These are phyloP conservation scores for Volvariella volvacea DNA, from an alignment of 1,284 basidiomycete genomes.

Conservation along the genomic window DNA sequence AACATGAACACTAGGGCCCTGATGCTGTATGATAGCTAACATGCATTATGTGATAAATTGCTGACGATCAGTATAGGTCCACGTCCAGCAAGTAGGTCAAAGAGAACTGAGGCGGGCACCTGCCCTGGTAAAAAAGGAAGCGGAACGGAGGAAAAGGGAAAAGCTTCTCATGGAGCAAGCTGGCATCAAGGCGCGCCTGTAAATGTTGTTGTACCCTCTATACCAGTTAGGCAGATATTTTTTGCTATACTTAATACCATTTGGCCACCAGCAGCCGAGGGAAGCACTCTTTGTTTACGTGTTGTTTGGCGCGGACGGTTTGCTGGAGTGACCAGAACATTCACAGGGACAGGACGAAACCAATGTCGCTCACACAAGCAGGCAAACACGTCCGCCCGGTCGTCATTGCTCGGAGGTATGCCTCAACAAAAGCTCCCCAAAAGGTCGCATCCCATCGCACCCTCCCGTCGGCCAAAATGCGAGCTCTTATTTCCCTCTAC, in stretches of 20 bases:
- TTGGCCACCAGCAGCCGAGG: no score
- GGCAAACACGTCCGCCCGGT: slow-evolving; percentile 10
- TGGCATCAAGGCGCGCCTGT: slow-evolving; percentile 53
- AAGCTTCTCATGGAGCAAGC: slow-evolving; percentile 49
- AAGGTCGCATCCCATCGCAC: slow-evolving; percentile 14
- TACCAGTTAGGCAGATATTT: no score
- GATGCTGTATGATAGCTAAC: slow-evolving; percentile 52
- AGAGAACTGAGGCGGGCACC: slow-evolving; percentile 73
- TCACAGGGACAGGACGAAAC: slow-evolving; percentile 2
- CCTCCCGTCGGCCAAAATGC: slow-evolving; percentile 56
- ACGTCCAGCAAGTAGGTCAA: slow-evolving; percentile 92
- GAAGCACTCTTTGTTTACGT: slow-evolving; percentile 8
- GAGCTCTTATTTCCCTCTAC: slow-evolving; percentile 66
- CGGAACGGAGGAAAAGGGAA: slow-evolving; percentile 55
- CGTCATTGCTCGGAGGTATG: neutral
- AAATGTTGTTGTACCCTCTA: slow-evolving; percentile 13
- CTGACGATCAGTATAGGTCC: slow-evolving; percentile 47
- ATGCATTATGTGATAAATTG: slow-evolving; percentile 3
- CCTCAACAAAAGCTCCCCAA: neutral
- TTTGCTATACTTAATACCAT: no score
- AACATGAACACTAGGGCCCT: slow-evolving; percentile 54
- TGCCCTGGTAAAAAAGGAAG: slow-evolving; percentile 43
- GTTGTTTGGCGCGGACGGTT: slow-evolving; percentile 14
- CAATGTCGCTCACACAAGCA: no score
- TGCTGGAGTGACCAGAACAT: neutral